phyloP scores from a whole-genome alignment of 768 basidiomycete species.

The Tricholomella constricta region DNA sequence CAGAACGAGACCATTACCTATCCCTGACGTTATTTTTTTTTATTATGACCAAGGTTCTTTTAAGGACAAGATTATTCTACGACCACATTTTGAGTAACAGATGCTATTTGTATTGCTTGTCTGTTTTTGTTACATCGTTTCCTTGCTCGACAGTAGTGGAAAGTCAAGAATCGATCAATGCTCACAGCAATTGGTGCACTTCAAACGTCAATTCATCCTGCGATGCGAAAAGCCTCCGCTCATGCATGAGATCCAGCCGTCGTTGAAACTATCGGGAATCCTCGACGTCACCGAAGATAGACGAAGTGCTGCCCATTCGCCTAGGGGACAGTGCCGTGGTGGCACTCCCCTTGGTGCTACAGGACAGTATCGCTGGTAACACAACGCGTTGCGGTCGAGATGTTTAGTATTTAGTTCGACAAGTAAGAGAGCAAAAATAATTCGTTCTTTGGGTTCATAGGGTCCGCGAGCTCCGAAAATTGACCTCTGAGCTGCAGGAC shows the following conservation, averaged over 20 bases:
- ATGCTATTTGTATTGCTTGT: too few species aligned
- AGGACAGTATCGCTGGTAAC: constrained; percentile 28
- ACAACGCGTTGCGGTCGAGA: constrained; percentile 29
- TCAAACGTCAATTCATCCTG: constrained; percentile 8
- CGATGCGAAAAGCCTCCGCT: constrained; percentile 22
- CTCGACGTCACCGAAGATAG: constrained; percentile 18
- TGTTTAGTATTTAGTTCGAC: constrained; percentile 24
- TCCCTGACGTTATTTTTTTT: too few species aligned
- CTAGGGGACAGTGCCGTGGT: too few species aligned
- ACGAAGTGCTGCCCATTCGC: too few species aligned
- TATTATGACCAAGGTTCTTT: too few species aligned
- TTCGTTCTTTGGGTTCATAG: constrained; percentile 14
- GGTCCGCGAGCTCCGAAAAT: constrained; percentile 13
- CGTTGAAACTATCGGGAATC: constrained; percentile 25
- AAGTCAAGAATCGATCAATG: too few species aligned
- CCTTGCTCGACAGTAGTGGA: too few species aligned
- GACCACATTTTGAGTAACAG: too few species aligned
- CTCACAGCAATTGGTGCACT: constrained; percentile 18
- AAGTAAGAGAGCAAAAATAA: constrained; percentile 19
- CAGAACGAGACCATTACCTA: neutral
- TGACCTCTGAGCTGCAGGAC: constrained; percentile 16
- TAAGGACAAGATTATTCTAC: too few species aligned
- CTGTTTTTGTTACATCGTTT: too few species aligned
- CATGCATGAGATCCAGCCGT: constrained; percentile 28
- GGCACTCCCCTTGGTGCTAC: too few species aligned